Evolutionary conservation across 2,329 filamentous ascomycete species (phyloP).

Genomic region (Colletotrichum kahawae): DNA sequence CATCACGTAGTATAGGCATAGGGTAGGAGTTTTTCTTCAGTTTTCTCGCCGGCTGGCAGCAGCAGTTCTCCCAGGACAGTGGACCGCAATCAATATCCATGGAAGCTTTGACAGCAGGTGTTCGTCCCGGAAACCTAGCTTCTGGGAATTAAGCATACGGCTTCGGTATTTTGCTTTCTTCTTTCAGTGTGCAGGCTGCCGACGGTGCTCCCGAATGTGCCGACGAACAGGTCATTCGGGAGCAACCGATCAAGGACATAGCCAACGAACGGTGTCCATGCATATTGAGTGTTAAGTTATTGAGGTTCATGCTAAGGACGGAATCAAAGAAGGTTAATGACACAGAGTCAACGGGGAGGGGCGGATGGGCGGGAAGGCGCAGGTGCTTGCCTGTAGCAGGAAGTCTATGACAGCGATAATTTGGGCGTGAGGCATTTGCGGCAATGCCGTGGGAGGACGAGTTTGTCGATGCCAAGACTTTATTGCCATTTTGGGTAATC

Average conservation of each 20-base stretch:
- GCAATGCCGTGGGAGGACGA: not conserved
- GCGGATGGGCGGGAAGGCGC: not conserved
- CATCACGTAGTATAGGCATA: not conserved
- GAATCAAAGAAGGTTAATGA: not conserved
- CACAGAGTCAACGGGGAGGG: not conserved
- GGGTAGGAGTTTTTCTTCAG: not conserved
- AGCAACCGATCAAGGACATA: not conserved
- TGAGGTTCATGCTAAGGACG: not conserved
- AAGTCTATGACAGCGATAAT: not conserved
- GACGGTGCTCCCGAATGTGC: not conserved
- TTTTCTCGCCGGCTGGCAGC: not conserved
- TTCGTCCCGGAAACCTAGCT: not conserved
- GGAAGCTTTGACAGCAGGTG: not conserved
- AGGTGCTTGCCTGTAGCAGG: not conserved
- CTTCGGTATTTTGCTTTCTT: not conserved
- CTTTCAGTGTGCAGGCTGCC: not conserved
- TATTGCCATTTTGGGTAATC: not conserved
- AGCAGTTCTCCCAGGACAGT: not conserved
- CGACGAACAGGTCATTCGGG: not conserved
- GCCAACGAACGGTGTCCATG: not conserved
- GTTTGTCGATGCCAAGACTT: not conserved
- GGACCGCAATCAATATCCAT: not conserved
- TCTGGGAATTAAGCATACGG: not conserved
- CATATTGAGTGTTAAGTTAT: not conserved
- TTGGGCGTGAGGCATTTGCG: not conserved